These are phyloP conservation scores for Kitagawia praeruptora DNA, from an alignment of 129 eudicot genomes.

Conservation along the genomic window DNA sequence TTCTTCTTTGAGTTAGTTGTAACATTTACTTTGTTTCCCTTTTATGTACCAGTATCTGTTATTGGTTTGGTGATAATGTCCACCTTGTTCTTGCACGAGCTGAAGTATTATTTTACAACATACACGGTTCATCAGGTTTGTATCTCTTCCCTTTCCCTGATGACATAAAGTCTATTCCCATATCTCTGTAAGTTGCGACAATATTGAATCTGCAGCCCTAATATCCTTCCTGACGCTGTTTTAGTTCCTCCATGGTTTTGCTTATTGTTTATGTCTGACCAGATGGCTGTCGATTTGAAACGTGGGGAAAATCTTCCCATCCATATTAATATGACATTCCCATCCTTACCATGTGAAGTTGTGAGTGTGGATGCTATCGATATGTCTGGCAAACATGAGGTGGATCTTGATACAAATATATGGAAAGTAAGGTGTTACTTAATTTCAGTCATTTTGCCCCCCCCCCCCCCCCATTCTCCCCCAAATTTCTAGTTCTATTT, in stretches of 20 bases:
- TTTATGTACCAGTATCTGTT: not conserved
- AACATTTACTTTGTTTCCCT: not conserved
- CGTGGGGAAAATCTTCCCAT: slow-evolving; percentile 98
- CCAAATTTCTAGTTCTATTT: not conserved
- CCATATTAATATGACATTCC: slow-evolving; percentile 92
- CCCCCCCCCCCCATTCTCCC: not conserved
- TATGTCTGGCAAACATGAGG: slow-evolving; percentile 99
- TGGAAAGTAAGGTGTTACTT: slow-evolving; percentile 66
- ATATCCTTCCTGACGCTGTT: not conserved
- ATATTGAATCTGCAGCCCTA: not conserved
- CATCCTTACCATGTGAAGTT: slow-evolving; percentile 95
- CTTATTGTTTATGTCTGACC: slow-evolving; percentile 18
- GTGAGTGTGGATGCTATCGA: slow-evolving; percentile 97
- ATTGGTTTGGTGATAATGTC: slow-evolving; percentile 4
- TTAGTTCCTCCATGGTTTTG: not conserved
- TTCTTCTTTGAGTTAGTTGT: not conserved
- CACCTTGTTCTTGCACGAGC: slow-evolving; percentile 5
- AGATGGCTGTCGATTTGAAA: slow-evolving; percentile 92
- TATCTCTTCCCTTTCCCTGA: not conserved
- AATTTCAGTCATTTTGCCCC: not conserved
- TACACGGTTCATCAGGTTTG: slow-evolving; percentile 74
- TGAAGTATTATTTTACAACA: not conserved
- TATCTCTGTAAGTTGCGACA: not conserved
- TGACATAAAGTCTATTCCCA: not conserved
- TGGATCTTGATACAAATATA: slow-evolving; percentile 97